Base-by-base conservation (phyloP, 345 rosid species). In the Gossypium anomalum region DNA sequence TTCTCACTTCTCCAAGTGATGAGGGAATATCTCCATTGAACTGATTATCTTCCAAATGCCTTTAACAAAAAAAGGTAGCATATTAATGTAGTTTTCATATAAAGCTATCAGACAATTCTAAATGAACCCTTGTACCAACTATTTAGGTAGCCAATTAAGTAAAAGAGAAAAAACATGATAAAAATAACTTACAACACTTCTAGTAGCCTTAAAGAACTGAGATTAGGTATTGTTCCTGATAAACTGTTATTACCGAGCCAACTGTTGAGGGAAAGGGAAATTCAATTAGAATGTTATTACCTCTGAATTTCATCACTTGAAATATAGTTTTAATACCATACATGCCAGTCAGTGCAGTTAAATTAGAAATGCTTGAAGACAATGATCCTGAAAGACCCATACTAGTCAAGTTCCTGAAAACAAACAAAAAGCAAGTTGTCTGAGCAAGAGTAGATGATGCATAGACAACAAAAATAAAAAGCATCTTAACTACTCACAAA, bases 301-400 rank as follows among this genome's bases (percentile, higher is more conserved):
- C 38, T 72, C 38, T 17, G 23, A 65, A 49, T 55, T 68, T 56
- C 38, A 44, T 20, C 44, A 67, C 53, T 38, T 49, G 22, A 60
- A 75, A 16, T 60, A 41, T 48, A 58, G 58, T 75, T 76, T 52
- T 69, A 73, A 29, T 25, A 76, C 80, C 93, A 71, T 84, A 93
- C 99, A 95, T 91, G 83, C 81, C 79, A 23, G 84, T 83, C 82
- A 95, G 80, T 78, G 94, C 99, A 65, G 97, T 91, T 83, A 93
- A 73, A 70, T 75, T 89, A 27, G 86, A 75, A 72, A 91, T 73
- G 48, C 79, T 73, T 65, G 88, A 87, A 41, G 97, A 81, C 76
- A 93, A 4, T 19, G 89, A 82, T 81, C 99, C 97, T 17, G 88
- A 88, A 60, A 95, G 79, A 47, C 84, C 85, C 93, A 89, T 86